Percentiles rank a stretch among this genome's conserved stretches.
These are phyloP conservation scores for Solanum bukasovii DNA, from an alignment of 257 asterid genomes.

Conservation along the genomic window DNA sequence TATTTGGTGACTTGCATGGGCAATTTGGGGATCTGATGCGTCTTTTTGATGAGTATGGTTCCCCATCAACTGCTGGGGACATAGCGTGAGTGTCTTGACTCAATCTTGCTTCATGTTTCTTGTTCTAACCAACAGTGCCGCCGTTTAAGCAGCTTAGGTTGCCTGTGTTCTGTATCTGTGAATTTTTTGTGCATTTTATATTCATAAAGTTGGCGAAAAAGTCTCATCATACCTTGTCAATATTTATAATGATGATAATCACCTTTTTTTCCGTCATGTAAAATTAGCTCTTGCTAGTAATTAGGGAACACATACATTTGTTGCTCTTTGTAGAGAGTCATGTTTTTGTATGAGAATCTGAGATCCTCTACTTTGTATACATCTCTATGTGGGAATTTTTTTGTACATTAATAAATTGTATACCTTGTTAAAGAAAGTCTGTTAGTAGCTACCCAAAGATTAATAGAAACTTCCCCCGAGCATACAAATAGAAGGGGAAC, in stretches of 20 bases:
- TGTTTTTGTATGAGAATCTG: not conserved
- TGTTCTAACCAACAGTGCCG: not conserved
- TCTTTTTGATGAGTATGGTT: slow-evolving; percentile 96
- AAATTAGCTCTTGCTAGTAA: not conserved
- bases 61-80: slow-evolving; percentile 99
- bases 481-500: not conserved
- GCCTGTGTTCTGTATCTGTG: not conserved
- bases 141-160: not conserved
- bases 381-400: not conserved
- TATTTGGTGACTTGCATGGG: slow-evolving; percentile 98
- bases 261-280: not conserved
- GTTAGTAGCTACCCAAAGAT: not conserved
- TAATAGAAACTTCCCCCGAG: not conserved
- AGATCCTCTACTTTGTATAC: not conserved
- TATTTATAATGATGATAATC: not conserved
- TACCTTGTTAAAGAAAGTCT: not conserved
- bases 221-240: not conserved
- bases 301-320: not conserved
- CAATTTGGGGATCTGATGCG: slow-evolving; percentile 99
- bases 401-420: not conserved
- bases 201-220: not conserved
- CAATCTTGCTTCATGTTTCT: not conserved
- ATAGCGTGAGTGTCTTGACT: slow-evolving; percentile 54
- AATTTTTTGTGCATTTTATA: not conserved
- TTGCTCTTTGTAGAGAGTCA: not conserved